phyloP scores from a whole-genome alignment of 805 yeast genomes.

The Ogataea minuta region DNA sequence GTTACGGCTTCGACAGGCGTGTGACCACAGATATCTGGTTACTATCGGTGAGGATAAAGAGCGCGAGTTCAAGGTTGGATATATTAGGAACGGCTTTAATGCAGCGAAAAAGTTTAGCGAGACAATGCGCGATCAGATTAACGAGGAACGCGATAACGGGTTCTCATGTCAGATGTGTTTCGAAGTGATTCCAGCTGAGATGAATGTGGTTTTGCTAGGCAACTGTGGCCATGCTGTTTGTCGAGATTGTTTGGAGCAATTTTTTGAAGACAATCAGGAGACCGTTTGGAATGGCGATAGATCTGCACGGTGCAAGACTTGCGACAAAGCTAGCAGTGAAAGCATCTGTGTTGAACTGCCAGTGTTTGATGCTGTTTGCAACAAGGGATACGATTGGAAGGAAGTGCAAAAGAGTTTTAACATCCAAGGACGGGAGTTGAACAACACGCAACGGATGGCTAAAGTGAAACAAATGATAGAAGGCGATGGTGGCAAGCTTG shows the following conservation, averaged over 20 bases:
- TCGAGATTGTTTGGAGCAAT: constrained; percentile 51
- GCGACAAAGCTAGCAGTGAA: constrained; percentile 42
- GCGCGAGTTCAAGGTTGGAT: constrained; percentile 35
- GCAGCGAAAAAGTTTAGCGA: constrained; percentile 23
- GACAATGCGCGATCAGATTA: constrained; percentile 35
- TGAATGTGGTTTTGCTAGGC: constrained; percentile 43
- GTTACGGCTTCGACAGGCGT: constrained; percentile 80
- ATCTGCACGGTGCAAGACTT: constrained; percentile 53
- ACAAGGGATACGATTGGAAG: constrained; percentile 30
- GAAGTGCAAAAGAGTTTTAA: constrained; percentile 24
- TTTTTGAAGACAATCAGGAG: constrained; percentile 45
- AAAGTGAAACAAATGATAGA: constrained; percentile 29
- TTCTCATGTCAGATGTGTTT: constrained; percentile 65
- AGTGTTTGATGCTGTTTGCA: constrained; percentile 48
- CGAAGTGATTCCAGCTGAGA: constrained; percentile 47
- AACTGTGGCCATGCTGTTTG: constrained; percentile 81
- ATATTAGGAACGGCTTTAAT: constrained; percentile 31
- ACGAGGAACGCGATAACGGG: constrained; percentile 36
- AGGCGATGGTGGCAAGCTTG: constrained; percentile 42
- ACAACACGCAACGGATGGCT: constrained; percentile 25
- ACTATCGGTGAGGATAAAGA: constrained; percentile 54
- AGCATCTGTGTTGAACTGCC: constrained; percentile 43
- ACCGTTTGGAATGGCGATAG: constrained; percentile 32
- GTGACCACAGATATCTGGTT: constrained; percentile 75
- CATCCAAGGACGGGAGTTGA: constrained; percentile 25